Evolutionary conservation across 331 rosid species (phyloP).

Genomic region (Malus hybrid): DNA sequence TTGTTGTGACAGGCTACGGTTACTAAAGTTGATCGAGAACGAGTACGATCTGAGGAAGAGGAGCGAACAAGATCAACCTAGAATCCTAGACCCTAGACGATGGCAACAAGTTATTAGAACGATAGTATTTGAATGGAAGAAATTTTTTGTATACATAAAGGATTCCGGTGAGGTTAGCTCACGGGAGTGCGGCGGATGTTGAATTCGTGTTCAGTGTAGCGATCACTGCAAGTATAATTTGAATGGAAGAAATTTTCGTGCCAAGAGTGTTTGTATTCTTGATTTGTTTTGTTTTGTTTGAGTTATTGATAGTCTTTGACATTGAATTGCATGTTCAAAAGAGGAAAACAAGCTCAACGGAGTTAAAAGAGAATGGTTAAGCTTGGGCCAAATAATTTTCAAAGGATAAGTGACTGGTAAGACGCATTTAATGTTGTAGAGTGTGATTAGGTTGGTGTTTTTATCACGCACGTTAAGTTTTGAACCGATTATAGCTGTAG

Average conservation of each 20-base stretch:
- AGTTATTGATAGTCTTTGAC: neutral
- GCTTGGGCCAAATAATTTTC: neutral
- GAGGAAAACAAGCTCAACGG: neutral
- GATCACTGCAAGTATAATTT: neutral
- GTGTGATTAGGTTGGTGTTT: neutral
- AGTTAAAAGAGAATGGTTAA: neutral
- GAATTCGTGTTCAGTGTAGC: neutral
- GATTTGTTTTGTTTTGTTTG: neutral
- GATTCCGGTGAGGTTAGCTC: conserved; percentile 8
- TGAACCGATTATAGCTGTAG: no score
- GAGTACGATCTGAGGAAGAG: neutral
- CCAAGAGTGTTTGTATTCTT: neutral
- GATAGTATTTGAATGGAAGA: neutral
- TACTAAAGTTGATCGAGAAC: conserved; percentile 5
- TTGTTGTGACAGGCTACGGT: conserved; percentile 27
- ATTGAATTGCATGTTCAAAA: neutral
- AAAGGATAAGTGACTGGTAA: neutral
- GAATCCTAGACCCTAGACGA: neutral
- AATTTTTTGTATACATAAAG: conserved; percentile 3
- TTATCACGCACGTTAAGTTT: neutral
- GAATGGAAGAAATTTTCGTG: neutral
- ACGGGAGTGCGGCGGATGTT: neutral
- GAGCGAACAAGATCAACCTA: neutral
- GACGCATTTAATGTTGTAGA: neutral
- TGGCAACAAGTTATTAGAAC: neutral